Percentiles rank a stretch among this genome's conserved stretches.
Conservation (phyloP, 495 filamentous ascomycete genomes). For the Talaromyces stipitatus region DNA sequence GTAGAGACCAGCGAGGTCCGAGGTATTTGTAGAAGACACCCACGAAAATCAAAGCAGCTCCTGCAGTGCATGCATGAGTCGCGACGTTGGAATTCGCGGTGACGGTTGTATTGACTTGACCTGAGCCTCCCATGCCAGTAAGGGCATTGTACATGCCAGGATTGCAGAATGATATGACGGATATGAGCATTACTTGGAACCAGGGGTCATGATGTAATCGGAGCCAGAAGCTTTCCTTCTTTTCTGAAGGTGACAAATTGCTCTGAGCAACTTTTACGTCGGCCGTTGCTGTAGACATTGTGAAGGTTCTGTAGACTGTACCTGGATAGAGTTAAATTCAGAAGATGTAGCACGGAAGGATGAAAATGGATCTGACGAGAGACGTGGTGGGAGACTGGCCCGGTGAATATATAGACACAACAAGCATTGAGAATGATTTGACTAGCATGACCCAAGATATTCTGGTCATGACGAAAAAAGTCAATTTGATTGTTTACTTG, state of each 20-base stretch:
- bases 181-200: not conserved
- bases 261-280: not conserved
- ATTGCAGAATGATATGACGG: not conserved
- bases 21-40: conserved; percentile 33
- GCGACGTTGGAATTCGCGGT: conserved; percentile 35
- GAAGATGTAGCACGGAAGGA: too few relatives aligned
- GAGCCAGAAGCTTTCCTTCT: not conserved
- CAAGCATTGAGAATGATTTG: too few relatives aligned
- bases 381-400: too few relatives aligned
- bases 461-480: not conserved
- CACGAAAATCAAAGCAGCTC: conserved; percentile 31
- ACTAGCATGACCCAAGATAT: not conserved
- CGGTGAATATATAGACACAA: not conserved
- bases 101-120: conserved; percentile 34
- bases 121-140: conserved; percentile 47
- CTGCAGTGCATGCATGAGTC: conserved; percentile 27
- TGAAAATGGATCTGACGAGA: too few relatives aligned
- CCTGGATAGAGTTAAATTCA: not conserved
- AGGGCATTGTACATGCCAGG: not conserved
- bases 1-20: conserved; percentile 28
- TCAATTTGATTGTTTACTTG: not conserved
- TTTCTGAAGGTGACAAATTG: not conserved
- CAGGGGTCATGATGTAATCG: not conserved
- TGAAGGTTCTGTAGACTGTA: not conserved
- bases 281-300: not conserved